Evolutionary conservation across 2,329 filamentous ascomycete genomes (phyloP), one percentile per base, ranked within the genome.

Genomic region (Blumeria hordei): DNA sequence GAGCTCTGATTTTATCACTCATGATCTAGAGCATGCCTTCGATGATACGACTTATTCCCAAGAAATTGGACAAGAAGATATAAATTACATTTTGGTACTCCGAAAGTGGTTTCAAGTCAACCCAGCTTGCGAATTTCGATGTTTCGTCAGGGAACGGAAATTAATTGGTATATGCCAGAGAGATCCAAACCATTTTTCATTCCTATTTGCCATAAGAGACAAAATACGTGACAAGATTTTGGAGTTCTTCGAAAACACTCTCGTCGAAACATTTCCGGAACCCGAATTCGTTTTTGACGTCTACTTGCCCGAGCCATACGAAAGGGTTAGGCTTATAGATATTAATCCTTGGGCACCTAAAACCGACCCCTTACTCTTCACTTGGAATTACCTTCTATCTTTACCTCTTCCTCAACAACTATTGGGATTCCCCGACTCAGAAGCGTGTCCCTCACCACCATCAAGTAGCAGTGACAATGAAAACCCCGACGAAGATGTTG

Each of bases 301-400:
- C 45, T 96, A 98, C 64, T 76, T 98, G 1, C 88, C 90, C 1
- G 77, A 81, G 59, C 75, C 74, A 33, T 72, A 71, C 47, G 63
- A 66, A 37, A 62, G 62, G 71, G 76, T 63, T 67, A 85, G 93
- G 1, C 72, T 98, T 10, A 82, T 98, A 52, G 92, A 98, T 65
- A 84, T 98, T 64, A 96, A 96, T 64, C 87, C 92, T 0, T 98
- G 90, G 86, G 90, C 90, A 0, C 77, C 80, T 44, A 74, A 86
- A 57, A 98, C 92, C 0, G 92, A 98, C 69, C 83, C 85, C 4
- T 68, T 96, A 47, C 72, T 95, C 0, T 98, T 94, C 66, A 82
- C 80, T 45, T 98, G 92, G 92, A 66, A 83, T 58, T 90, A 96
- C 69, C 73, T 98, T 43, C 71, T 96, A 57, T 79, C 77, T 0